phyloP scores from a whole-genome alignment of 306 rosid genomes.

The Fagus sylvatica region DNA sequence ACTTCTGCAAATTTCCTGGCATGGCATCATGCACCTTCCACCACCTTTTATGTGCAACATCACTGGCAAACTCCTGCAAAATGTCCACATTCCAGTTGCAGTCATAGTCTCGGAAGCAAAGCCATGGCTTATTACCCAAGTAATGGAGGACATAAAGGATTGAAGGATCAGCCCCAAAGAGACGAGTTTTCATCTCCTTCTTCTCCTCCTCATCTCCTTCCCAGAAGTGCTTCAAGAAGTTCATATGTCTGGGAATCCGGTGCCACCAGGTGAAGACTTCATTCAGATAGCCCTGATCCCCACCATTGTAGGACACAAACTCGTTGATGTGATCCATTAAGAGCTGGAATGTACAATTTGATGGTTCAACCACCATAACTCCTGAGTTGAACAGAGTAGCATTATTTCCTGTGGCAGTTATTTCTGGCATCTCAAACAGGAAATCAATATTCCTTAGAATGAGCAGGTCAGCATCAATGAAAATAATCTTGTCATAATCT shows the following conservation, averaged over 20 bases:
- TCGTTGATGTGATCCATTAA: constrained; percentile 83
- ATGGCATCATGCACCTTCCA: constrained; percentile 89
- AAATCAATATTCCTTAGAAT: constrained; percentile 81
- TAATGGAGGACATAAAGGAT: constrained; percentile 81
- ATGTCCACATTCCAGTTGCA: constrained; percentile 87
- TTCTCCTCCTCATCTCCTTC: constrained; percentile 74
- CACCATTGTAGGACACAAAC: constrained; percentile 83
- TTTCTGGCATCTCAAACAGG: constrained; percentile 79
- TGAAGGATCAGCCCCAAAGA: constrained; percentile 78
- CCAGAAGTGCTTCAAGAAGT: constrained; percentile 92
- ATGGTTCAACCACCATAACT: constrained; percentile 85
- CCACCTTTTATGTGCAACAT: constrained; percentile 80
- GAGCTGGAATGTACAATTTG: constrained; percentile 76
- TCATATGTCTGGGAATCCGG: constrained; percentile 82
- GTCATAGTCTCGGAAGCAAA: constrained; percentile 86
- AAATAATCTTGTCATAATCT: constrained; percentile 83
- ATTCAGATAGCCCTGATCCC: constrained; percentile 86
- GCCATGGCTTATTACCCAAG: constrained; percentile 82
- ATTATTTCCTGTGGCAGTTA: constrained; percentile 82
- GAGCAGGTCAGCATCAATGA: constrained; percentile 83
- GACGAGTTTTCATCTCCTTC: constrained; percentile 61
- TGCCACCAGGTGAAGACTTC: constrained; percentile 96
- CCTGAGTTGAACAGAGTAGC: constrained; percentile 84
- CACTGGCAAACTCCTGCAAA: constrained; percentile 74
- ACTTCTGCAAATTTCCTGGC: constrained; percentile 65